Evolutionary conservation across 768 basidiomycete genomes (phyloP).

Genomic region (Boletus rex-veris): DNA sequence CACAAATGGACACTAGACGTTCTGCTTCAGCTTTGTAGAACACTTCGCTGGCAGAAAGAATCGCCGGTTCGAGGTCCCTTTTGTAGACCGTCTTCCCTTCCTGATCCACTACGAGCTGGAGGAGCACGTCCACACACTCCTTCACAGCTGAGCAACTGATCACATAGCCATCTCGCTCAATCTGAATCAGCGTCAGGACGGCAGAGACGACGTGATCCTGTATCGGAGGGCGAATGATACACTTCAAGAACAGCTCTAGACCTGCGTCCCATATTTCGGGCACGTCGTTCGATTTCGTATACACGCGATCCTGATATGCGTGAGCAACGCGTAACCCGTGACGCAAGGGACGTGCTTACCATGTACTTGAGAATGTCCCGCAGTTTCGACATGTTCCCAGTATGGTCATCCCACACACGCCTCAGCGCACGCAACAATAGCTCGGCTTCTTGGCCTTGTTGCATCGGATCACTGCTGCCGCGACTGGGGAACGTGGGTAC

Average conservation of each 20-base stretch:
- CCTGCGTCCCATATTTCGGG: constrained; percentile 83
- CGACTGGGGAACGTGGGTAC: constrained; percentile 79
- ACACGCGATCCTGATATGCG: constrained; percentile 76
- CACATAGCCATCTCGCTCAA: constrained; percentile 87
- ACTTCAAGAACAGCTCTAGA: constrained; percentile 74
- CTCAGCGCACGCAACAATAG: constrained; percentile 77
- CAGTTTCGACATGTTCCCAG: constrained; percentile 80
- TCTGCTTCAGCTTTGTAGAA: constrained; percentile 81
- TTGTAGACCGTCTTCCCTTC: constrained; percentile 68
- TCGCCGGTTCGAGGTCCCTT: constrained; percentile 75
- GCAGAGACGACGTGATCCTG: constrained; percentile 77
- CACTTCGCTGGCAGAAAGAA: constrained; percentile 69
- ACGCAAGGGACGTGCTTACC: constrained; percentile 46
- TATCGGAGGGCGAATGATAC: constrained; percentile 79
- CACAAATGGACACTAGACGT: constrained; percentile 65
- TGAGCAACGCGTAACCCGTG: constrained; percentile 11
- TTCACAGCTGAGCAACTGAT: constrained; percentile 91
- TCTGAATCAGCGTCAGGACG: constrained; percentile 81
- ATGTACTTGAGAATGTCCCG: constrained; percentile 93
- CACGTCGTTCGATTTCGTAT: constrained; percentile 69
- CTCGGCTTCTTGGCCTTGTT: constrained; percentile 82
- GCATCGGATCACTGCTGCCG: constrained; percentile 61
- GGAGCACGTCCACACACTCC: constrained; percentile 81
- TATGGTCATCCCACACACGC: constrained; percentile 93
- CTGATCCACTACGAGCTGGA: constrained; percentile 56